Percentiles rank a stretch among this genome's conserved stretches.
Conservation (phyloP, 2,329 filamentous ascomycete species). For the Tolypocladium endophyticum region DNA sequence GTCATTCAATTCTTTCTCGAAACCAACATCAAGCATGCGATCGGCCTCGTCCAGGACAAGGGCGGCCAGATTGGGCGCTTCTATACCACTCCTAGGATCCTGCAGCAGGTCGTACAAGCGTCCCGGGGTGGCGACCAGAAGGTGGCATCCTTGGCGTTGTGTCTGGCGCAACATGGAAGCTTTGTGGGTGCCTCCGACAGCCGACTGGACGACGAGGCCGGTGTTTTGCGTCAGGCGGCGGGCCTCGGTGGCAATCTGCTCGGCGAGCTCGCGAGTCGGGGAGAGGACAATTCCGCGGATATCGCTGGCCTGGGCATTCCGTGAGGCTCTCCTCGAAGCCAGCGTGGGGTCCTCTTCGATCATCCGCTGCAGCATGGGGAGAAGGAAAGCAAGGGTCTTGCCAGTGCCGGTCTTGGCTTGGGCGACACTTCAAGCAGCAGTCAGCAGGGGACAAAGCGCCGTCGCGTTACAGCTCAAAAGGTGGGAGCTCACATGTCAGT, state of each 20-base stretch:
- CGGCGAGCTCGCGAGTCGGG: constrained; percentile 70
- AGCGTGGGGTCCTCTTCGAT: constrained; percentile 53
- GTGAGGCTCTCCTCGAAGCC: constrained; percentile 29
- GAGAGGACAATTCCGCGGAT: constrained; percentile 65
- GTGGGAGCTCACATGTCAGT: constrained; percentile 62
- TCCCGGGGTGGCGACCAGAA: constrained; percentile 85
- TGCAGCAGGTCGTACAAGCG: constrained; percentile 72
- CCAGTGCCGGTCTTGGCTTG: constrained; percentile 96
- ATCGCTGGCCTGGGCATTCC: constrained; percentile 37
- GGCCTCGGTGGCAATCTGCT: constrained; percentile 75
- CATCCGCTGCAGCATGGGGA: constrained; percentile 77
- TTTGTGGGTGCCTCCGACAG: constrained; percentile 91
- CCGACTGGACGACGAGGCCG: constrained; percentile 56
- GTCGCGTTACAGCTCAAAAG: neutral
- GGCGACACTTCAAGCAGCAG: constrained; percentile 51
- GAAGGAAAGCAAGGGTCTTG: constrained; percentile 87
- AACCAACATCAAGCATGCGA: constrained; percentile 94
- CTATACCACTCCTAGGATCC: constrained; percentile 52
- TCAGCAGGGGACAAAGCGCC: neutral
- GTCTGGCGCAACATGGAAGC: constrained; percentile 54
- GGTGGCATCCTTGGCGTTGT: constrained; percentile 67
- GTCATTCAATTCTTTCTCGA: constrained; percentile 52
- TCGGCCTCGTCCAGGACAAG: constrained; percentile 96
- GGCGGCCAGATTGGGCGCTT: constrained; percentile 74
- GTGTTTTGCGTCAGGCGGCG: constrained; percentile 54